These are phyloP conservation scores for Thalassiosira profunda DNA, from an alignment of 108 stramenopile species.

Conservation along the genomic window DNA sequence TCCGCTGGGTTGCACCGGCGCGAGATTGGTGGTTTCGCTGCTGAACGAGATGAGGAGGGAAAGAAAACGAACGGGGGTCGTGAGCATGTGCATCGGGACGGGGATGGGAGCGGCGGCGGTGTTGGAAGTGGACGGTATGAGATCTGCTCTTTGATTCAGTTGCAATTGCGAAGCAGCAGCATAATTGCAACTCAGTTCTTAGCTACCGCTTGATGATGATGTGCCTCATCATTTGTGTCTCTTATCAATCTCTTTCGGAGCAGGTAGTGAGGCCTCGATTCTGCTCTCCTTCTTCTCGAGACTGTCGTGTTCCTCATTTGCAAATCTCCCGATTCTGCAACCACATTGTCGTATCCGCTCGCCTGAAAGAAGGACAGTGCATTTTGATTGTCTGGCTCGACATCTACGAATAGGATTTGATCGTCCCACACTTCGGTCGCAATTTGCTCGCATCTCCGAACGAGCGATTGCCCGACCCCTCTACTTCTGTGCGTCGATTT, in stretches of 20 bases:
- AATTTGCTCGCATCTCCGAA: constrained; percentile 33
- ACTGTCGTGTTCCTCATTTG: constrained; percentile 32
- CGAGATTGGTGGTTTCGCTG: constrained; percentile 92
- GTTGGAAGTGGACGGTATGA: constrained; percentile 75
- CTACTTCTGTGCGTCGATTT: constrained; percentile 29
- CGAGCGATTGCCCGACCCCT: constrained; percentile 24
- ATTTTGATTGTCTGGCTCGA: constrained; percentile 26
- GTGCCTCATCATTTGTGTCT: not conserved
- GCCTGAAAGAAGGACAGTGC: constrained; percentile 30
- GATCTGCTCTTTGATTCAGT: constrained; percentile 26
- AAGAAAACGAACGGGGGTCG: constrained; percentile 74
- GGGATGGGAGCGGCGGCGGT: constrained; percentile 98
- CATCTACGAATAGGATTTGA: constrained; percentile 20
- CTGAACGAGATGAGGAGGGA: constrained; percentile 88
- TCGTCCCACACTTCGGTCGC: constrained; percentile 33
- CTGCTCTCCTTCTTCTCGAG: constrained; percentile 22
- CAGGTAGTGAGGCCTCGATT: constrained; percentile 32
- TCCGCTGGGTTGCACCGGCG: constrained; percentile 96
- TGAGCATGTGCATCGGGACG: constrained; percentile 97
- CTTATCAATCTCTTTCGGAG: constrained; percentile 28
- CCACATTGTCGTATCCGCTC: constrained; percentile 19
- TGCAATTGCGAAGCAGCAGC: too few relatives aligned
- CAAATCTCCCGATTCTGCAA: constrained; percentile 5
- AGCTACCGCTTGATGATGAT: too few relatives aligned
- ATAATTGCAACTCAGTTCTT: too few relatives aligned